These are phyloP conservation scores for Colletotrichum orbiculare DNA, from an alignment of 2,329 filamentous ascomycete species.

Conservation along the genomic window DNA sequence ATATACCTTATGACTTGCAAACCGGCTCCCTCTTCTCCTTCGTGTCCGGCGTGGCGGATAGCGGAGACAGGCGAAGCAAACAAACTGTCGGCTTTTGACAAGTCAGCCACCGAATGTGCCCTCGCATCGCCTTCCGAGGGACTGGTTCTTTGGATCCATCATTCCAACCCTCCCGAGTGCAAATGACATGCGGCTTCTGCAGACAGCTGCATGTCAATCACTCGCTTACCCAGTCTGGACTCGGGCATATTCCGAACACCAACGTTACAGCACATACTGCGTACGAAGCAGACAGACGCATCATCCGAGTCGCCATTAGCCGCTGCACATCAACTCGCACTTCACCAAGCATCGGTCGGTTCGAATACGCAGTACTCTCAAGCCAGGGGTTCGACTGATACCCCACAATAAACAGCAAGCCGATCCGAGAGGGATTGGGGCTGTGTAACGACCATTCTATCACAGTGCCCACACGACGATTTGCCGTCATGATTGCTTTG, in stretches of 20 bases:
- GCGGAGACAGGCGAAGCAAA: not conserved
- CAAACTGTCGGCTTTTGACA: not conserved
- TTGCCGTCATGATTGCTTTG: slow-evolving; percentile 5
- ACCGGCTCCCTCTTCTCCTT: slow-evolving; percentile 10
- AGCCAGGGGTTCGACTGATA: slow-evolving; percentile 18
- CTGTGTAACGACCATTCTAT: slow-evolving; percentile 25
- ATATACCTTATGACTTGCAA: slow-evolving; percentile 10
- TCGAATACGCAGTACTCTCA: not conserved
- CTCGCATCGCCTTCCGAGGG: slow-evolving; percentile 13
- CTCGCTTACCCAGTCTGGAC: slow-evolving; percentile 16
- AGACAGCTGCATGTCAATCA: slow-evolving; percentile 24
- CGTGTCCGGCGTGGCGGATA: not conserved
- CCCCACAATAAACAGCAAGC: slow-evolving; percentile 8
- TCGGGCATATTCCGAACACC: slow-evolving; percentile 33
- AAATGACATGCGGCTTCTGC: slow-evolving; percentile 13
- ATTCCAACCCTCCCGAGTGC: slow-evolving; percentile 6
- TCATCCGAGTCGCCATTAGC: slow-evolving; percentile 7
- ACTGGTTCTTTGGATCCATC: slow-evolving; percentile 9
- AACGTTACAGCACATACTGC: slow-evolving; percentile 11
- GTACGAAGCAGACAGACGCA: not conserved
- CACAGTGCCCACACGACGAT: slow-evolving; percentile 5
- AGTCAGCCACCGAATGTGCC: slow-evolving; percentile 12
- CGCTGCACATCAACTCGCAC: slow-evolving; percentile 23
- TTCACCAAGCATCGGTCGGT: slow-evolving; percentile 7
- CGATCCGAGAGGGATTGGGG: slow-evolving; percentile 20